Conservation (phyloP, 108 stramenopile species). For the Pseudonitzschia delicatissima region DNA sequence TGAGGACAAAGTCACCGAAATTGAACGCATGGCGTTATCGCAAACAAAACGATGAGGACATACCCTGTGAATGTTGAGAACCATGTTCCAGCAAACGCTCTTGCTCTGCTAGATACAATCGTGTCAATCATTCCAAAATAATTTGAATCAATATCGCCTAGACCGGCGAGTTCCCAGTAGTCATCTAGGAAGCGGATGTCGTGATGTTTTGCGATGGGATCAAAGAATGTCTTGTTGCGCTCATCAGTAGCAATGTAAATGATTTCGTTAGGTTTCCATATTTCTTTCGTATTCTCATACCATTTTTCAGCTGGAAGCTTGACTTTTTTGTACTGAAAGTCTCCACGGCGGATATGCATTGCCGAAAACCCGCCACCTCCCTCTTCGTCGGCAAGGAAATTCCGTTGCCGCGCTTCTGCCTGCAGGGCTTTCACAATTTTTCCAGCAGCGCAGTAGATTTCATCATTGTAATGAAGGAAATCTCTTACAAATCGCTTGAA, state of each 20-base stretch:
- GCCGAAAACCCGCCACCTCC: conserved; percentile 66
- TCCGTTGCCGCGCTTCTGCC: conserved; percentile 46
- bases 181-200: conserved; percentile 77
- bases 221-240: conserved; percentile 73
- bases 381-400: conserved; percentile 55
- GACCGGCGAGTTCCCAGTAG: conserved; percentile 52
- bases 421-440: conserved; percentile 73
- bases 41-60: background rate
- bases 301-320: conserved; percentile 71
- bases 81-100: conserved; percentile 89
- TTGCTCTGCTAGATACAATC: conserved; percentile 82
- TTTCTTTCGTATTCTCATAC: conserved; percentile 72
- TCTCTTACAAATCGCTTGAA: conserved; percentile 86
- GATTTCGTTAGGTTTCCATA: conserved; percentile 57
- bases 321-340: conserved; percentile 82
- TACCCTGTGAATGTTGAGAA: conserved; percentile 93
- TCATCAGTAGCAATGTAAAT: conserved; percentile 89
- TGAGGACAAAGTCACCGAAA: background rate
- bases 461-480: conserved; percentile 74
- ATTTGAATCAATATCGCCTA: conserved; percentile 78
- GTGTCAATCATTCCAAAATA: conserved; percentile 93
- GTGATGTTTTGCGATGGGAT: conserved; percentile 62
- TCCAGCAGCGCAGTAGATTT: conserved; percentile 84
- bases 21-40: background rate
- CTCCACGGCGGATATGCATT: conserved; percentile 86